Conservation (phyloP, 768 basidiomycete species). For the Naganishia vaughanmartiniae region DNA sequence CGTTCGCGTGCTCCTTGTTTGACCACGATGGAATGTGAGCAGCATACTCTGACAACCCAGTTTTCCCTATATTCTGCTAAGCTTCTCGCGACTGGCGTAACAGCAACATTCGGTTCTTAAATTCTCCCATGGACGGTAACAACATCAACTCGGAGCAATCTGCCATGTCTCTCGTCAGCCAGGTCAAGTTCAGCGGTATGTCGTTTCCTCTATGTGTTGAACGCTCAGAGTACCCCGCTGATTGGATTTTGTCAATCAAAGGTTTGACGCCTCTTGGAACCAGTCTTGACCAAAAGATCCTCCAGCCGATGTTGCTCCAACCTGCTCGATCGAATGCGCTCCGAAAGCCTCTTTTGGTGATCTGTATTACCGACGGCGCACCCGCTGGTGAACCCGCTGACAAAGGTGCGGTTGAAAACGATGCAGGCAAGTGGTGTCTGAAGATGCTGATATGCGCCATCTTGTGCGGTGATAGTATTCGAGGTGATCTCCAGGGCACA, state of each 20-base stretch:
- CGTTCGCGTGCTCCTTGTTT: slow-evolving; percentile 52
- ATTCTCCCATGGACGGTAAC: slow-evolving; percentile 53
- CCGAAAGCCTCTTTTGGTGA: slow-evolving; percentile 54
- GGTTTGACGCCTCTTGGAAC: slow-evolving; percentile 54
- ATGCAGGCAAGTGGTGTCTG: background rate
- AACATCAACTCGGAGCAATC: slow-evolving; percentile 49
- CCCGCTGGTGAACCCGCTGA: slow-evolving; percentile 48
- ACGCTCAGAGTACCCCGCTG: background rate
- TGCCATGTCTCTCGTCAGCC: slow-evolving; percentile 49
- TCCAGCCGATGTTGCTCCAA: slow-evolving; percentile 54
- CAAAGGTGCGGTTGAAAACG: slow-evolving; percentile 9
- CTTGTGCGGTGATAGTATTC: slow-evolving; percentile 34
- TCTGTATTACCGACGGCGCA: slow-evolving; percentile 45
- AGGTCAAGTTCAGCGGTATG: slow-evolving; percentile 53
- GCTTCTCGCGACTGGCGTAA: too few relatives aligned
- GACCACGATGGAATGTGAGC: slow-evolving; percentile 54
- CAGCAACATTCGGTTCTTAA: slow-evolving; percentile 52
- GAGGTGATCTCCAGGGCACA: slow-evolving; percentile 49
- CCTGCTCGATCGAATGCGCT: slow-evolving; percentile 48
- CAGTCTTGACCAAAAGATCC: slow-evolving; percentile 51
- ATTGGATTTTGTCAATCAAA: background rate
- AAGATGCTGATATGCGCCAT: background rate
- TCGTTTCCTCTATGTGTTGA: slow-evolving; percentile 5
- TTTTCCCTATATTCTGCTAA: background rate
- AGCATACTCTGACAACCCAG: too few relatives aligned